Base-by-base conservation (phyloP, 495 filamentous ascomycete species). In the Astrothelium macrocarpum region DNA sequence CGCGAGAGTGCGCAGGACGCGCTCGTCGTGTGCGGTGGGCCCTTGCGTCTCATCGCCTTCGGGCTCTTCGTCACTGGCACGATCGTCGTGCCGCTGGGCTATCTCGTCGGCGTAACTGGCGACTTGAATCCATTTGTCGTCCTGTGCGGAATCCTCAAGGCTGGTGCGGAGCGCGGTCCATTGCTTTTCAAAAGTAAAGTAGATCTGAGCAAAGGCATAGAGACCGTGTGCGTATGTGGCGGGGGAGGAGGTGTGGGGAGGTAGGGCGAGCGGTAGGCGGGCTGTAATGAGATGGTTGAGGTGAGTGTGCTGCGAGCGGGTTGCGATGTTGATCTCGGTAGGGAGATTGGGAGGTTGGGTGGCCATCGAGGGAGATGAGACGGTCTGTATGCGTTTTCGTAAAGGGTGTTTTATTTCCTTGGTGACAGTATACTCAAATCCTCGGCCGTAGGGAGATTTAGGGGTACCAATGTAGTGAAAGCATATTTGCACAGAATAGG, bases 261-360 rank as follows among this genome's bases (percentile, higher is more conserved):
- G 79, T 9, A 81, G 71, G 12, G 75, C 71, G 32, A 78, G 73
- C 2, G 78, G 78, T 4, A 83, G 74, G 25, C 77, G 75, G 14
- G 70, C 62, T 53, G 74, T 72, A 59, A 82, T 79, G n/a, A 77
- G 71, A 59, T 70, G 71, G 70, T 82, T 81, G 20, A 83, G 75
- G 32, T 65, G 59, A n/a, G 74, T 72, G 66, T 82, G 80, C 43
- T 71, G 59, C 53, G 71, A 62, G 65, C 76, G 76, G 23, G 73
- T 72, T 12, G 73, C 61, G 49, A 58, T 53, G 53, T 70, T 69
- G 63, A 68, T 69, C 36, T 66, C 56, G 3, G 64, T 36, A 16
- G 65, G 53, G 32, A 67, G 32, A 32, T n/a, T 32, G 7, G 25
- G n/a, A 12, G 53, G 36, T 49, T 49, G 5, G 3, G 7, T 3